Conservation (phyloP, 306 rosid species). For the Quercus aquifolioides region DNA sequence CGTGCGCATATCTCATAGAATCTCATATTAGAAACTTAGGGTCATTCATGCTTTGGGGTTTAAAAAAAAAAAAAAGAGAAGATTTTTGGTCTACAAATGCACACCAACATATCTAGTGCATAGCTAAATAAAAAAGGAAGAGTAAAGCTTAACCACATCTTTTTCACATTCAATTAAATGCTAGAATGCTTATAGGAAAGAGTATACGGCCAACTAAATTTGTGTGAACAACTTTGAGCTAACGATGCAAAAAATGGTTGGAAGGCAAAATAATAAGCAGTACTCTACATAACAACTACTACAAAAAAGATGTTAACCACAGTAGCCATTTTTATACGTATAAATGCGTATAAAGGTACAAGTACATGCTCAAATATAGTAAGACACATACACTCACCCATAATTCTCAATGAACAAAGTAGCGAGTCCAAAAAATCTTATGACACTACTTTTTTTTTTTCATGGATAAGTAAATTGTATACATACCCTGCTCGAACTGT, state of each 20-base stretch:
- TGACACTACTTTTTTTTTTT: neutral
- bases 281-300: neutral
- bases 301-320: neutral
- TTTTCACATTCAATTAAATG: neutral
- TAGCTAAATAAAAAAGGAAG: neutral
- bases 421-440: neutral
- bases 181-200: neutral
- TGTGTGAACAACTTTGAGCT: neutral
- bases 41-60: neutral
- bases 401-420: neutral
- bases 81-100: neutral
- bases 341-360: neutral
- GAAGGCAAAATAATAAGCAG: neutral
- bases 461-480: neutral
- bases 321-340: neutral
- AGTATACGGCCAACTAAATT: neutral
- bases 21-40: neutral
- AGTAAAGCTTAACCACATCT: neutral
- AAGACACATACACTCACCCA: neutral
- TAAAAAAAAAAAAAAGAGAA: neutral
- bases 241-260: neutral
- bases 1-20: too few relatives aligned
- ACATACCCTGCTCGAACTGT: conserved; percentile 53
- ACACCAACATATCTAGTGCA: neutral
- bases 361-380: neutral